Evolutionary conservation across 2,329 filamentous ascomycete genomes (phyloP).

Genomic region (Penicillium sp.): DNA sequence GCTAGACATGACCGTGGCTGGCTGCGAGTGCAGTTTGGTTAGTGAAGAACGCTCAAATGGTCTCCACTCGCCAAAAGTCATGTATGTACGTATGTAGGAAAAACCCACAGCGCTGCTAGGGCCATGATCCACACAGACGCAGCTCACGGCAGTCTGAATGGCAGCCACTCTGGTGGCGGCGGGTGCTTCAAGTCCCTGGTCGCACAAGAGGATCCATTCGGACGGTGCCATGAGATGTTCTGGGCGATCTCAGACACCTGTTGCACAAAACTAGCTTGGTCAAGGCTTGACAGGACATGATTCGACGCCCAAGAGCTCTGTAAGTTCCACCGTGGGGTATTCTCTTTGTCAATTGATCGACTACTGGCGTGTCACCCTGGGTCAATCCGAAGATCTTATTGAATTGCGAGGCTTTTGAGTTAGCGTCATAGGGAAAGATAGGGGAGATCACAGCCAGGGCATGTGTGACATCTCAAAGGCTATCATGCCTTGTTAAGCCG

Average conservation of each 20-base stretch:
- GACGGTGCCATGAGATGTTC: not conserved
- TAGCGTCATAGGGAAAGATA: not conserved
- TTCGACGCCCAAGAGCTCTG: not conserved
- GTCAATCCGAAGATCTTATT: constrained; percentile 1
- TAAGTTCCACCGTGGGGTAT: not conserved
- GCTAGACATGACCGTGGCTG: constrained; percentile 21
- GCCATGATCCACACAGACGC: not conserved
- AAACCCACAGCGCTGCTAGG: not conserved
- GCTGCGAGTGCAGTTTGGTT: constrained; percentile 15
- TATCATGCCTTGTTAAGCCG: not conserved
- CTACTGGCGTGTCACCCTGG: not conserved
- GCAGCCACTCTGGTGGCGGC: not conserved
- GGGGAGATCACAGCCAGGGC: not conserved
- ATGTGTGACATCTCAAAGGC: not conserved
- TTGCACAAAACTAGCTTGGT: not conserved
- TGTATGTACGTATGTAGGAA: not conserved
- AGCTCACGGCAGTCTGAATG: not conserved
- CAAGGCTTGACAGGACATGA: not conserved
- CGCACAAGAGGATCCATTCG: not conserved
- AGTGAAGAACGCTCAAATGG: not conserved
- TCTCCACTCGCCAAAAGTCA: not conserved
- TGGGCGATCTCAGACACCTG: not conserved
- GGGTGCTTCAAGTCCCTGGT: not conserved
- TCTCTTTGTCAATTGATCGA: not conserved
- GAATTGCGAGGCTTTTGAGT: not conserved